Evolutionary conservation across 2,329 filamentous ascomycete species (phyloP), one percentile per base, ranked within the genome.

Genomic region (Diaporthe longicolla): DNA sequence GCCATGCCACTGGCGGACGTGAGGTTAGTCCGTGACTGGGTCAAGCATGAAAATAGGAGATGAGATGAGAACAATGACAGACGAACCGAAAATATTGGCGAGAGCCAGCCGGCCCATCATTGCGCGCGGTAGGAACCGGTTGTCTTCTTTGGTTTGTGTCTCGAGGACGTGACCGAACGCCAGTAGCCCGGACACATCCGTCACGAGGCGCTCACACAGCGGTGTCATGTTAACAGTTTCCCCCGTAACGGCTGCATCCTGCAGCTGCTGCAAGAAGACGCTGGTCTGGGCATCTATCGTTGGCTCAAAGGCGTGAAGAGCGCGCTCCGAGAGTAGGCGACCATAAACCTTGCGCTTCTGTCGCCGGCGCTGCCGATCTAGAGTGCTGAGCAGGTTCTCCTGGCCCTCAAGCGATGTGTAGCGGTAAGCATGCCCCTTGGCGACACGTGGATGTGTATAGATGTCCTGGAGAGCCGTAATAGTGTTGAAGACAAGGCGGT

Each of bases 401-500:
- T 35, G 40, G 26, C 35, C 35, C 13, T 43, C 21, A 24, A 65
- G 59, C 21, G 35, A 40, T 1, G 59, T 17, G 37, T 65, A 35
- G 21, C 35, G 35, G 37, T 65, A 65, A 5, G 11, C 59, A 13
- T 40, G 59, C 32, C 29, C 59, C 52, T 77, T 77, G 13, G 70
- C 61, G 24, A 72, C 68, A 17, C 61, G 48, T 8, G 74, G 63
- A 57, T 75, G 65, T 13, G 72, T 48, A 59, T 77, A 77, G 35
- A 77, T 77, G 45, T 74, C 74, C 37, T 75, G 68, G 11, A 76
- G 13, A 21, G 74, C 74, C 13, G 68, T 71, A 11, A 76, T n/a
- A 3, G 75, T 72, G 55, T 76, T 76, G 74, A 76, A 76, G n/a
- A 76, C 59, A 24, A 76, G 75, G 15, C 74, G 68, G 45, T 76